Evolutionary conservation across 306 rosid genomes (phyloP), one percentile per base, ranked within the genome.

Genomic region (Vigna nakashimae): DNA sequence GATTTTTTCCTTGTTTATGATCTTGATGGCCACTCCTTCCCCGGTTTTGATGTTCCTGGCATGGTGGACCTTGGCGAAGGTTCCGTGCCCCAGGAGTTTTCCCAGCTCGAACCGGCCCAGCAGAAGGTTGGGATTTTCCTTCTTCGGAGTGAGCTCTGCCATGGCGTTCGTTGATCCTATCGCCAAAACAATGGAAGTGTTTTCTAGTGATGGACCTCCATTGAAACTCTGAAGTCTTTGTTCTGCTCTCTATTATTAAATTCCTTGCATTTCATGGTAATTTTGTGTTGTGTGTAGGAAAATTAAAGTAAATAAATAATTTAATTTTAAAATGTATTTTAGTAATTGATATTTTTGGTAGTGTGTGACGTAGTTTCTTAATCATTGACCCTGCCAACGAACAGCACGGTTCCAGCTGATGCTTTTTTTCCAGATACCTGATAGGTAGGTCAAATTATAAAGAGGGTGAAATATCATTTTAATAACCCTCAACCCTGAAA

Each of bases 71-170:
- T 89, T 89, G 1, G 91, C 91, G 58, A 89, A 89, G 9, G 83
- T 83, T 16, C 93, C 93, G 3, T 87, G 91, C 13, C 93, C 93
- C 1, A 89, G 88, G 17, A 87, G 80, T 62, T 84, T 82, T 6
- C 91, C 88, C 4, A 87, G 24, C 69, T 89, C 90, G 53, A 81
- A 89, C 2, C 88, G 79, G 0, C 87, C 87, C 4, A 83, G 43
- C 0, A 88, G 51, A 16, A 85, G 78, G 20, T 64, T 75, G 1
- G 58, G 17, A 18, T 52, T 56, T 2, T 70, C 66, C 42, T 82
- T 75, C 70, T 85, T 64, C 9, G 26, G 3, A 1, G 50, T 2
- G 15, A 9, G 5, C 45, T 62, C 24, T 6, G 67, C 67, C 67
- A 30, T 32, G 43, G 9, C 1, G 4, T 3, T 55, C 3, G 34